A percentile compares a stretch with the other conserved stretches of the same genome.
Conservation (phyloP, 441 rosid genomes). For the Pelargonium fulgidum region DNA sequence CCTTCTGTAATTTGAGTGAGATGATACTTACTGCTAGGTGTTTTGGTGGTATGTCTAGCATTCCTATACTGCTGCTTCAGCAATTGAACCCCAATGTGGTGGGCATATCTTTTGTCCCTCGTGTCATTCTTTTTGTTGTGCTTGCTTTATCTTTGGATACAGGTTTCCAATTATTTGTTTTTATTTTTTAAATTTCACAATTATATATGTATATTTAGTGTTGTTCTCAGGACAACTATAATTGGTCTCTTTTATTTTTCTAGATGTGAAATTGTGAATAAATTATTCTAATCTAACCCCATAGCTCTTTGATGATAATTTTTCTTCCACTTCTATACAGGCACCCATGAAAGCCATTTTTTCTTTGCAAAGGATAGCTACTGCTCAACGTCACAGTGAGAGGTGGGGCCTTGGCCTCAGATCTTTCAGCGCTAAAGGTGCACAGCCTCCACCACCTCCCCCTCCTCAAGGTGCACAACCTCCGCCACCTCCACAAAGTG, state of each 20-base stretch:
- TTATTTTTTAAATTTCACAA: too few relatives aligned
- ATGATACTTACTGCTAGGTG: background rate
- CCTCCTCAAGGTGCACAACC: slow-evolving; percentile 81
- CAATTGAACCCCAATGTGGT: background rate
- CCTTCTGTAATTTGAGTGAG: background rate
- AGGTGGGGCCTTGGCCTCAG: slow-evolving; percentile 46
- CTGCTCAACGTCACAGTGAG: slow-evolving; percentile 37
- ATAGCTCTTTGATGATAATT: slow-evolving; percentile 1
- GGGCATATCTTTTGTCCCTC: background rate
- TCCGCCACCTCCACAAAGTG: slow-evolving; percentile 70
- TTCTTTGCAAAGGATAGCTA: slow-evolving; percentile 52
- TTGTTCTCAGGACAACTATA: background rate
- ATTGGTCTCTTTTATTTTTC: background rate
- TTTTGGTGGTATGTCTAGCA: background rate
- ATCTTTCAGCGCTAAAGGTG: slow-evolving; percentile 47
- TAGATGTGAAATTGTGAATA: background rate
- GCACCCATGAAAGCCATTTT: slow-evolving; percentile 78
- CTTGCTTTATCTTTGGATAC: background rate
- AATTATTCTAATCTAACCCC: background rate
- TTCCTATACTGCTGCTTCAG: too few relatives aligned
- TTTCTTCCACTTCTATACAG: slow-evolving; percentile 26
- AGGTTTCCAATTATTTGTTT: too few relatives aligned
- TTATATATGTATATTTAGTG: background rate
- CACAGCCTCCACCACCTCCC: slow-evolving; percentile 74
- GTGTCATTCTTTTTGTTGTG: background rate